Evolutionary conservation across 208 protist species (phyloP).

Genomic region (Leishmania mexicana): DNA sequence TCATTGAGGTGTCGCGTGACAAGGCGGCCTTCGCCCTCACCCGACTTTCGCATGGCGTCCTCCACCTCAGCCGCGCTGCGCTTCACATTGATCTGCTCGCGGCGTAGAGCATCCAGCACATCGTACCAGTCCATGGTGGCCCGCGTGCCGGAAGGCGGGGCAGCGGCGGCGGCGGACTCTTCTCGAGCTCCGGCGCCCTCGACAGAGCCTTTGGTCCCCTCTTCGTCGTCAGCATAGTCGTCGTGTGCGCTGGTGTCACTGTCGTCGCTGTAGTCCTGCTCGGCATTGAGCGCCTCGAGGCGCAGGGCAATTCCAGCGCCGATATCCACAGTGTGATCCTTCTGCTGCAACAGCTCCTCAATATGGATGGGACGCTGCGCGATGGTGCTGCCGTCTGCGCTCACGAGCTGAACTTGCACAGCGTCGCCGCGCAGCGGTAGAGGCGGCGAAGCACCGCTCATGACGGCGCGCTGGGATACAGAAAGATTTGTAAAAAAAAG

Average conservation of each 20-base stretch:
- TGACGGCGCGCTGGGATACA: not conserved
- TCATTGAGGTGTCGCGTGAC: conserved; percentile 16
- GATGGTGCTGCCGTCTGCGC: conserved; percentile 48
- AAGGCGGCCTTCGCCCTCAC: conserved; percentile 23
- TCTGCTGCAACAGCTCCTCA: conserved; percentile 62
- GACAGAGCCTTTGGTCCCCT: not conserved
- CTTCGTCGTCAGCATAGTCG: conserved; percentile 1
- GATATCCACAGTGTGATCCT: conserved; percentile 53
- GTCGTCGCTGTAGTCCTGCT: conserved; percentile 46
- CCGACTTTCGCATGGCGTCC: not conserved
- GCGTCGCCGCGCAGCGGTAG: conserved; percentile 11
- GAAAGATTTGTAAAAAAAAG: not conserved
- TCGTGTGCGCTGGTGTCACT: conserved; percentile 30
- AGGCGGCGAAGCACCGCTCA: not conserved
- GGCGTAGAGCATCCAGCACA: conserved; percentile 57
- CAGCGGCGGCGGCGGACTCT: not conserved
- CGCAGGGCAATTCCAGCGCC: conserved; percentile 65
- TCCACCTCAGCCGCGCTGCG: conserved; percentile 10
- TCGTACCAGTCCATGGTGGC: conserved; percentile 55
- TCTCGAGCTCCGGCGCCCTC: not conserved
- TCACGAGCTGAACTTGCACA: conserved; percentile 78
- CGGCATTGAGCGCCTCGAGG: conserved; percentile 65
- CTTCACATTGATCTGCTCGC: conserved; percentile 41
- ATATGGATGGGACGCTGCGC: conserved; percentile 66
- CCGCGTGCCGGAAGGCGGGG: conserved; percentile 30